Percentiles rank a stretch among this genome's conserved stretches.
Conservation (phyloP, 2,329 filamentous ascomycete species). For the Sarocladium strictum region DNA sequence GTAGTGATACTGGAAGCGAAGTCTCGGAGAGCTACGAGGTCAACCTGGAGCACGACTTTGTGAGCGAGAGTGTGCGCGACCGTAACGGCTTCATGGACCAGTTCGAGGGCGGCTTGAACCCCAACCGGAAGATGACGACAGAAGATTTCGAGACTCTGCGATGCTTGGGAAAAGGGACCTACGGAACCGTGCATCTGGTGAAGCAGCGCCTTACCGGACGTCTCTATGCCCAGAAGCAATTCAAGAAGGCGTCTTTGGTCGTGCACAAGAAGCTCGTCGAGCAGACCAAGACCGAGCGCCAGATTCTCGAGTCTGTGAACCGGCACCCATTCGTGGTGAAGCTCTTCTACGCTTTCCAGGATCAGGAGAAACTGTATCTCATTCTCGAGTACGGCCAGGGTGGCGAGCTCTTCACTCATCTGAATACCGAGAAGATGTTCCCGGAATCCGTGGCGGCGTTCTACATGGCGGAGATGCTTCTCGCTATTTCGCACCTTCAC, state of each 20-base stretch:
- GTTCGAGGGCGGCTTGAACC: constrained; percentile 48
- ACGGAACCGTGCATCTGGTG: constrained; percentile 89
- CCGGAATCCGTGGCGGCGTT: constrained; percentile 83
- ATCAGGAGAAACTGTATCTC: constrained; percentile 93
- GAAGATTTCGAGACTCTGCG: constrained; percentile 86
- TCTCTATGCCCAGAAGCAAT: constrained; percentile 95
- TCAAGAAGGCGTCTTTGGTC: constrained; percentile 92
- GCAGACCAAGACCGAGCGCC: constrained; percentile 94
- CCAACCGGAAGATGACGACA: constrained; percentile 78
- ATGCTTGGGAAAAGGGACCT: constrained; percentile 93
- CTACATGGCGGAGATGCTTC: constrained; percentile 97
- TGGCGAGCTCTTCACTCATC: constrained; percentile 92
- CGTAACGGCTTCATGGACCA: constrained; percentile 34
- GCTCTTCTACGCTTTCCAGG: constrained; percentile 96
- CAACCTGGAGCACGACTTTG: constrained; percentile 76
- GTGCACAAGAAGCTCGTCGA: constrained; percentile 95
- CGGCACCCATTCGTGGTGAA: constrained; percentile 97
- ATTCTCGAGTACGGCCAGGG: constrained; percentile 97
- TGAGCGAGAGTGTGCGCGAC: constrained; percentile 57
- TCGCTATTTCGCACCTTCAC: constrained; percentile 90
- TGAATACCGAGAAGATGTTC: constrained; percentile 93
- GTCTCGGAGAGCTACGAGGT: constrained; percentile 83
- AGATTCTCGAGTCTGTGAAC: constrained; percentile 92
- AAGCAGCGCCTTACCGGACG: constrained; percentile 83
- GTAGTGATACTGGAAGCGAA: constrained; percentile 46